A percentile compares a stretch with the other conserved stretches of the same genome.
phyloP scores from a whole-genome alignment of 2,329 filamentous ascomycete species.

The Trichophyton benhamiae region DNA sequence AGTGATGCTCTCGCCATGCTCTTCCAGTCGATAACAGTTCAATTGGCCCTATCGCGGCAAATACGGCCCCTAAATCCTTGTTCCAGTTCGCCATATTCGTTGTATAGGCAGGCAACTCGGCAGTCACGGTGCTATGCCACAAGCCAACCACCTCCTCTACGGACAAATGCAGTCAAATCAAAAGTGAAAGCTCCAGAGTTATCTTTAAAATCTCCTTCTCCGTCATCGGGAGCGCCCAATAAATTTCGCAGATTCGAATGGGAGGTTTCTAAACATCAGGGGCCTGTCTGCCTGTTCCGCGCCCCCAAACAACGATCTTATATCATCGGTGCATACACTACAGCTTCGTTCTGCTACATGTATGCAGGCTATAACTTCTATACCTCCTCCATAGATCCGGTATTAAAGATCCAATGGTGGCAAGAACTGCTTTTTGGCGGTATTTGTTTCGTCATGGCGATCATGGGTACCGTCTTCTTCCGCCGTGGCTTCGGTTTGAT shows the following conservation, averaged over 20 bases:
- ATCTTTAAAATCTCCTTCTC: slow-evolving; percentile 5
- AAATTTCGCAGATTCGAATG: slow-evolving; percentile 12
- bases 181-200: slow-evolving; percentile 4
- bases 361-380: slow-evolving; percentile 43
- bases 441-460: slow-evolving; percentile 48
- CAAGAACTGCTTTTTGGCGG: slow-evolving; percentile 46
- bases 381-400: slow-evolving; percentile 38
- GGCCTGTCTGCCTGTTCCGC: slow-evolving; percentile 52
- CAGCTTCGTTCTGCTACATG: slow-evolving; percentile 42
- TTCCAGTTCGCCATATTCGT: neutral
- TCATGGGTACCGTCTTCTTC: slow-evolving; percentile 49
- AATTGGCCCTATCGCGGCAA: neutral
- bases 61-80: neutral
- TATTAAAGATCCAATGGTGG: slow-evolving; percentile 44
- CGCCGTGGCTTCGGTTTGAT: slow-evolving; percentile 48
- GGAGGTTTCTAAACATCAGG: slow-evolving; percentile 38
- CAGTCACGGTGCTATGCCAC: neutral
- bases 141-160: neutral
- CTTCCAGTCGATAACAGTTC: neutral
- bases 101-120: neutral
- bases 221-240: neutral
- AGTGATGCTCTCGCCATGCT: neutral
- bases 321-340: slow-evolving; percentile 47
- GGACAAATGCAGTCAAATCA: neutral
- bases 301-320: slow-evolving; percentile 53